A percentile compares a stretch with the other conserved stretches of the same genome.
These are phyloP conservation scores for Suillus plorans DNA, from an alignment of 768 basidiomycete genomes.

Conservation along the genomic window DNA sequence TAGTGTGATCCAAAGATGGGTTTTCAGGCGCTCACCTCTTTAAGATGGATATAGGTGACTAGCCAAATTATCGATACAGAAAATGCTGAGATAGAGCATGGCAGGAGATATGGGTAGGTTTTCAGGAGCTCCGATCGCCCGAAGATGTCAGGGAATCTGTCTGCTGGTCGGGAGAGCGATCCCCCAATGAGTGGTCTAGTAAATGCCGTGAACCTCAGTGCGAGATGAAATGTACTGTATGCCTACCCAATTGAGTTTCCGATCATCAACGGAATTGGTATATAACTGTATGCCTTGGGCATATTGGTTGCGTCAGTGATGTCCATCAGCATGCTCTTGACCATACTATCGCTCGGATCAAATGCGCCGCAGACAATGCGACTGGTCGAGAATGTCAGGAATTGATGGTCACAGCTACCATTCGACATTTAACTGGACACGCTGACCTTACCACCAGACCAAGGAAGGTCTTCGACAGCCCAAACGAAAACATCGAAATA, in stretches of 20 bases:
- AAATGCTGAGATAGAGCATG: conserved; percentile 62
- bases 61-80: conserved; percentile 49
- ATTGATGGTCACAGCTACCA: neutral
- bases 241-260: conserved; percentile 44
- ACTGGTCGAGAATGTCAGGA: conserved; percentile 43
- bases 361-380: conserved; percentile 46
- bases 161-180: conserved; percentile 57
- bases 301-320: conserved; percentile 35
- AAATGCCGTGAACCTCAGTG: conserved; percentile 3
- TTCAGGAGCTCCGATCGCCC: conserved; percentile 56
- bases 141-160: conserved; percentile 63
- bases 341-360: conserved; percentile 53
- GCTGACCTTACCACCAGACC: conserved; percentile 17
- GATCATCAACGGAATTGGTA: conserved; percentile 49
- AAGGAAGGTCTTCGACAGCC: conserved; percentile 40
- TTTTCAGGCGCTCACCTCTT: conserved; percentile 41
- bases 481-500: conserved; percentile 46
- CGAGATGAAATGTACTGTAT: neutral
- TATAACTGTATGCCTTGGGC: conserved; percentile 50
- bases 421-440: neutral
- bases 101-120: conserved; percentile 70
- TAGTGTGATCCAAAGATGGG: neutral
- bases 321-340: conserved; percentile 43
- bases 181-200: conserved; percentile 61
- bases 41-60: conserved; percentile 49